Conservation (phyloP, 164 flowering plant genomes). For the Nymphaea thermarum region DNA sequence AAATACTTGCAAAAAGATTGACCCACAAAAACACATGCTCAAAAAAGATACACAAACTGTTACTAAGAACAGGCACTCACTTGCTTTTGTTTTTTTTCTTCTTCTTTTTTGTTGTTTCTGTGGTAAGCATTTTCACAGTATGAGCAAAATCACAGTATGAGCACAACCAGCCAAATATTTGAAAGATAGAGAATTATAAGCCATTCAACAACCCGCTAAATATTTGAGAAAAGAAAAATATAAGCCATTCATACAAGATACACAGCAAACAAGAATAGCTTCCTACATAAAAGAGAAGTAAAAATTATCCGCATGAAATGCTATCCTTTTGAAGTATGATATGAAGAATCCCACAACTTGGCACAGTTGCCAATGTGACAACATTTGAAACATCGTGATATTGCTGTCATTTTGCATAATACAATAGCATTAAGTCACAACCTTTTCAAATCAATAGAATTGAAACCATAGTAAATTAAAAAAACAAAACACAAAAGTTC, state of each 20-base stretch:
- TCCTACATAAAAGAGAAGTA: neutral
- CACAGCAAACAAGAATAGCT: neutral
- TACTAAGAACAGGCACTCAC: constrained; percentile 28
- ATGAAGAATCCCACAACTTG: too few species aligned
- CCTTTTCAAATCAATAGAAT: too few species aligned
- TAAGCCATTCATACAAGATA: neutral
- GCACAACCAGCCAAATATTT: neutral
- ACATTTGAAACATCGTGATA: too few species aligned
- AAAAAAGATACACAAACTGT: neutral
- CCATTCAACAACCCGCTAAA: neutral
- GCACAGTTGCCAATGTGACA: too few species aligned
- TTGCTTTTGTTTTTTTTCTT: constrained; percentile 93
- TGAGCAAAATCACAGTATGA: neutral
- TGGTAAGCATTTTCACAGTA: constrained; percentile 2
- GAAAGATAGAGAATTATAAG: neutral
- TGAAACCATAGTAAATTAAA: too few species aligned
- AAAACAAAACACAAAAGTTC: too few species aligned
- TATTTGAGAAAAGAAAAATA: neutral
- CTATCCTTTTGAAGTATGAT: too few species aligned
- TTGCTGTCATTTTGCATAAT: too few species aligned
- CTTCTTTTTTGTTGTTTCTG: constrained; percentile 82
- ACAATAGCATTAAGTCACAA: too few species aligned
- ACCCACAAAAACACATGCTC: constrained; percentile 2
- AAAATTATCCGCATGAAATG: neutral
- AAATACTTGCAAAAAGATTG: neutral